Percentiles rank a stretch among this genome's conserved stretches.
These are phyloP conservation scores for Cystoderma amianthinum DNA, from an alignment of 768 basidiomycete species.

Conservation along the genomic window DNA sequence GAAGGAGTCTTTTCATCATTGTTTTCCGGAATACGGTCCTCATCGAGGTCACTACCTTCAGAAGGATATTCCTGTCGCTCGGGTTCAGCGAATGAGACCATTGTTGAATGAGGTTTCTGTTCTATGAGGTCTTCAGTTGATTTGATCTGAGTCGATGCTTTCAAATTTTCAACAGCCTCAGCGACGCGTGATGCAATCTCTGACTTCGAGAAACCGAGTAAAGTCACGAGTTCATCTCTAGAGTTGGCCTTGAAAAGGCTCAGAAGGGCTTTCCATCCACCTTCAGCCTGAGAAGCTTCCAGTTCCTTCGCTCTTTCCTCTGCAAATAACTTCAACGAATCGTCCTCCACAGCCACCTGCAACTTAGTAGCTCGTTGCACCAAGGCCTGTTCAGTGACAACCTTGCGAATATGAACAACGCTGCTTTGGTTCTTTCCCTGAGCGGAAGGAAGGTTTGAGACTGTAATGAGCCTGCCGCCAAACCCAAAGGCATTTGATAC, in stretches of 20 bases:
- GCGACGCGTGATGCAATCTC: slow-evolving; percentile 76
- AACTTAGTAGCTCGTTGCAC: slow-evolving; percentile 70
- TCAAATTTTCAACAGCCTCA: slow-evolving; percentile 74
- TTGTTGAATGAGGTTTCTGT: slow-evolving; percentile 53
- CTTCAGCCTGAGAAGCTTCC: slow-evolving; percentile 24
- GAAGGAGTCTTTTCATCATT: slow-evolving; percentile 61
- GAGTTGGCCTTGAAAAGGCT: slow-evolving; percentile 88
- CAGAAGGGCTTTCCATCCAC: slow-evolving; percentile 82
- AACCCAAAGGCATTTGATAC: slow-evolving; percentile 82
- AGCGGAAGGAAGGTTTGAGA: slow-evolving; percentile 66
- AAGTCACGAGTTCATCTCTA: slow-evolving; percentile 80
- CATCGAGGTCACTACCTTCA: slow-evolving; percentile 30
- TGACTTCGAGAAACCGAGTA: slow-evolving; percentile 89
- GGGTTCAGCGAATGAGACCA: slow-evolving; percentile 82
- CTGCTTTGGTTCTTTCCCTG: slow-evolving; percentile 81
- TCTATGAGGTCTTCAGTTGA: slow-evolving; percentile 29
- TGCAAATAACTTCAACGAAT: slow-evolving; percentile 61
- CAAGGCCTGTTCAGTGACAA: slow-evolving; percentile 71
- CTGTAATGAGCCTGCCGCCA: slow-evolving; percentile 78
- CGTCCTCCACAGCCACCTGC: slow-evolving; percentile 51
- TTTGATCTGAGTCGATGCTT: slow-evolving; percentile 28
- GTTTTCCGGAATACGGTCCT: slow-evolving; percentile 22
- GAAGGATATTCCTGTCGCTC: slow-evolving; percentile 41
- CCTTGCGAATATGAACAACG: slow-evolving; percentile 69
- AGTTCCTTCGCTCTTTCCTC: slow-evolving; percentile 41